A percentile compares a stretch with the other conserved stretches of the same genome.
phyloP scores from a whole-genome alignment of 352 stramenopile species.

The Phytophthora megakarya region DNA sequence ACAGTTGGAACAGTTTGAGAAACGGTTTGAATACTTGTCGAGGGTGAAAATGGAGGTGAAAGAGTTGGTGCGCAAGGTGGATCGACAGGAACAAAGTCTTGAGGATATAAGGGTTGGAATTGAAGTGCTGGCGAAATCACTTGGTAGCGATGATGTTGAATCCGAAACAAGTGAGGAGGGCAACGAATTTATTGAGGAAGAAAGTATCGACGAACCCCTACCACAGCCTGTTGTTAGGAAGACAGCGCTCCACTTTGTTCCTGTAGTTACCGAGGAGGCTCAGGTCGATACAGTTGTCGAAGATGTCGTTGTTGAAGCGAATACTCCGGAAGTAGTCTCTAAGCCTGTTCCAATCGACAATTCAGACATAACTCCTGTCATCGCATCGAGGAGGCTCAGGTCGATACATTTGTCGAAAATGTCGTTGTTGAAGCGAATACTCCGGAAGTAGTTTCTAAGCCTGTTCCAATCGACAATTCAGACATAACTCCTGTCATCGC shows the following conservation, averaged over 20 bases:
- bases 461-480: not conserved
- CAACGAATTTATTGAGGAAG: not conserved
- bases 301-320: not conserved
- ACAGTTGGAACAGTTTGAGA: conserved; percentile 66
- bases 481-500: not conserved
- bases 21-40: conserved; percentile 73
- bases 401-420: no score
- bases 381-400: not conserved
- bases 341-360: not conserved
- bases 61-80: conserved; percentile 53
- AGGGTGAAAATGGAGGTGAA: conserved; percentile 81
- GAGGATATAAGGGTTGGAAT: conserved; percentile 65
- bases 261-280: conserved; percentile 9
- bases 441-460: not conserved
- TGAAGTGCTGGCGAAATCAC: conserved; percentile 65
- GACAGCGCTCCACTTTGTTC: conserved; percentile 12
- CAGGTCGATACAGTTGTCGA: conserved; percentile 1
- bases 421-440: not conserved
- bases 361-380: not conserved
- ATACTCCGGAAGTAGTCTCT: not conserved
- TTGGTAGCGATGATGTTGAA: conserved; percentile 68
- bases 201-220: not conserved
- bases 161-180: conserved; percentile 42
- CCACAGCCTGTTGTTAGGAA: conserved; percentile 14
- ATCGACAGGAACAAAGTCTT: conserved; percentile 66